Conservation (phyloP, 306 rosid genomes). For the Calophaca sinica region DNA sequence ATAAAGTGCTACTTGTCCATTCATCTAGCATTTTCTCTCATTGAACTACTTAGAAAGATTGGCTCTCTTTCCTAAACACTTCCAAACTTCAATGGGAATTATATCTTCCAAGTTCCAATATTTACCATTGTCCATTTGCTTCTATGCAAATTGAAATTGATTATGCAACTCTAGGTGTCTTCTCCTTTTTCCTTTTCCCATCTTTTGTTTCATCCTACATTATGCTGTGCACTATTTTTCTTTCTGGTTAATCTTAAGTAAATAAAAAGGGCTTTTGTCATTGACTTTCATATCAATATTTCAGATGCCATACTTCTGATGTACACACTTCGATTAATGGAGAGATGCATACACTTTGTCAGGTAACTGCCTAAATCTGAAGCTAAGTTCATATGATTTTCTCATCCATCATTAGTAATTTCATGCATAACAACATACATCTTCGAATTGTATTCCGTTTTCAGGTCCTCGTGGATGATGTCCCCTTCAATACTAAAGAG, state of each 20-base stretch:
- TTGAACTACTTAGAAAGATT: constrained; percentile 1
- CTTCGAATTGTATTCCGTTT: constrained; percentile 32
- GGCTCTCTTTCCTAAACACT: background rate
- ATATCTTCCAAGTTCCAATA: background rate
- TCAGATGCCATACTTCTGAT: constrained; percentile 52
- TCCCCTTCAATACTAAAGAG: constrained; percentile 54
- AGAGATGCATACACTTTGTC: constrained; percentile 53
- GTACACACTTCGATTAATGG: constrained; percentile 53
- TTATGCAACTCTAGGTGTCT: background rate
- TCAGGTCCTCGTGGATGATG: constrained; percentile 53
- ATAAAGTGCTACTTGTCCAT: background rate
- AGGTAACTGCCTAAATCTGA: constrained; percentile 48
- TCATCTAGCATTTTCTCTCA: background rate
- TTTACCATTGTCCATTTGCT: background rate
- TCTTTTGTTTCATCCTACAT: background rate
- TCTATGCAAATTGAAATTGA: background rate
- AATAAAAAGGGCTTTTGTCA: background rate
- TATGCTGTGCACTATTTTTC: background rate
- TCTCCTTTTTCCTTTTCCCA: background rate
- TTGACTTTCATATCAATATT: constrained; percentile 39
- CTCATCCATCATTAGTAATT: background rate
- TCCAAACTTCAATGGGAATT: background rate
- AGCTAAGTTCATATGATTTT: constrained; percentile 17
- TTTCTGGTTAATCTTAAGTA: background rate
- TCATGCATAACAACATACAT: background rate